phyloP scores from a whole-genome alignment of 768 basidiomycete genomes.

The Dioszegia aurantiaca region DNA sequence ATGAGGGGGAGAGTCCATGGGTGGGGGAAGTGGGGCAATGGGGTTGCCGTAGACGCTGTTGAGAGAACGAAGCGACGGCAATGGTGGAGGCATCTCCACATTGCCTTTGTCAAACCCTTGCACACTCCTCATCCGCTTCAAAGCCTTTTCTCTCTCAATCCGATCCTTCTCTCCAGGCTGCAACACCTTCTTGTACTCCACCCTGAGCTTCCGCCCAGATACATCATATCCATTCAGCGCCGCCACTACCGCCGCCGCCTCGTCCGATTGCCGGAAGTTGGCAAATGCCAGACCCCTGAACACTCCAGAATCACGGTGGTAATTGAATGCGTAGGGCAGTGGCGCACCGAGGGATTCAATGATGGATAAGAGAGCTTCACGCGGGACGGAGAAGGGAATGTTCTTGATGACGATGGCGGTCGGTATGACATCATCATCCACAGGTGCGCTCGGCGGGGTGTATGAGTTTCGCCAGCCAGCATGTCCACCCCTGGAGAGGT shows the following conservation, averaged over 20 bases:
- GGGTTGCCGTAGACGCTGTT: slow-evolving; percentile 11
- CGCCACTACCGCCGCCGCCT: slow-evolving; percentile 92
- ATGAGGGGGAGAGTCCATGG: slow-evolving; percentile 34
- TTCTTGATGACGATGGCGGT: slow-evolving; percentile 99
- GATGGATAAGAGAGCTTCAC: slow-evolving; percentile 91
- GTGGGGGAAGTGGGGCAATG: slow-evolving; percentile 17
- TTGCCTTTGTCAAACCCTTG: slow-evolving; percentile 60
- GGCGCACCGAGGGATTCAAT: slow-evolving; percentile 94
- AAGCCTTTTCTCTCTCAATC: slow-evolving; percentile 96
- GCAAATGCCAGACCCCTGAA: slow-evolving; percentile 98
- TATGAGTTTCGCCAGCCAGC: slow-evolving; percentile 33
- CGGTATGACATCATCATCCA: slow-evolving; percentile 83
- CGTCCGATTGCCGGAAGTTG: slow-evolving; percentile 85
- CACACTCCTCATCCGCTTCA: slow-evolving; percentile 96
- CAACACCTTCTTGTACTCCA: slow-evolving; percentile 99
- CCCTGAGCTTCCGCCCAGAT: slow-evolving; percentile 85
- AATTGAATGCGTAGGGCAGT: slow-evolving; percentile 98
- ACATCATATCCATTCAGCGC: slow-evolving; percentile 76
- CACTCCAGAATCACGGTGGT: slow-evolving; percentile 93
- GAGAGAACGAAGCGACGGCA: slow-evolving; percentile 1
- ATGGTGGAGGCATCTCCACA: slow-evolving; percentile 9
- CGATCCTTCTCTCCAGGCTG: slow-evolving; percentile 98
- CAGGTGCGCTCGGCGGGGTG: slow-evolving; percentile 11
- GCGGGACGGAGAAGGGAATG: slow-evolving; percentile 98
- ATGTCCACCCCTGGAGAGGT: slow-evolving; percentile 5